These are phyloP conservation scores for Phytophthora sojae DNA, from an alignment of 352 stramenopile species.

Conservation along the genomic window DNA sequence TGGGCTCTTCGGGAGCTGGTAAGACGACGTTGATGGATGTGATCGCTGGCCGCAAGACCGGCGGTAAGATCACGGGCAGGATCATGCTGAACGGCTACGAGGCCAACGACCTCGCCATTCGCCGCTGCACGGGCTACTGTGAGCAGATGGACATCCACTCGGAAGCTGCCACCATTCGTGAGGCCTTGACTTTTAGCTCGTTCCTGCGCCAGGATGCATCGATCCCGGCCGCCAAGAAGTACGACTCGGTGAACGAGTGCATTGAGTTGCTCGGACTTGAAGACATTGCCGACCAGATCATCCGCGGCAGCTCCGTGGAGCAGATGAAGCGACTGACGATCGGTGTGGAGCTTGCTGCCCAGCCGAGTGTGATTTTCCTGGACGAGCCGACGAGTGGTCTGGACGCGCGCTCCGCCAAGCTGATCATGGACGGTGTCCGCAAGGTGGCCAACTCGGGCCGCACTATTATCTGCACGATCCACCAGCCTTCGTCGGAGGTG, in stretches of 20 bases:
- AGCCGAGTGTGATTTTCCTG: conserved; percentile 30
- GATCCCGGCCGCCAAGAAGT: conserved; percentile 33
- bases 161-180: conserved; percentile 59
- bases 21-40: conserved; percentile 1
- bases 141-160: conserved; percentile 91
- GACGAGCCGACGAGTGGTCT: conserved; percentile 17
- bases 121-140: conserved; percentile 58
- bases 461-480: conserved; percentile 84
- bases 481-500: conserved; percentile 25
- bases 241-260: conserved; percentile 35
- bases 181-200: conserved; percentile 87
- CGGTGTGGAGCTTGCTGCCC: conserved; percentile 72
- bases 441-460: conserved; percentile 16
- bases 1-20: not conserved
- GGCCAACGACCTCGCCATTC: conserved; percentile 52
- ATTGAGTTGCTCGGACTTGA: conserved; percentile 27
- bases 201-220: conserved; percentile 55
- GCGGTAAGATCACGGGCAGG: not conserved
- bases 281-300: conserved; percentile 42
- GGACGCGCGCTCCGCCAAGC: conserved; percentile 12
- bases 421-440: conserved; percentile 17
- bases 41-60: not conserved
- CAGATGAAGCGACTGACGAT: conserved; percentile 48
- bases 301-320: conserved; percentile 32
- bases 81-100: conserved; percentile 47